Evolutionary conservation across 2,329 filamentous ascomycete genomes (phyloP), one percentile per base, ranked within the genome.

Genomic region (Ascochyta pisi): DNA sequence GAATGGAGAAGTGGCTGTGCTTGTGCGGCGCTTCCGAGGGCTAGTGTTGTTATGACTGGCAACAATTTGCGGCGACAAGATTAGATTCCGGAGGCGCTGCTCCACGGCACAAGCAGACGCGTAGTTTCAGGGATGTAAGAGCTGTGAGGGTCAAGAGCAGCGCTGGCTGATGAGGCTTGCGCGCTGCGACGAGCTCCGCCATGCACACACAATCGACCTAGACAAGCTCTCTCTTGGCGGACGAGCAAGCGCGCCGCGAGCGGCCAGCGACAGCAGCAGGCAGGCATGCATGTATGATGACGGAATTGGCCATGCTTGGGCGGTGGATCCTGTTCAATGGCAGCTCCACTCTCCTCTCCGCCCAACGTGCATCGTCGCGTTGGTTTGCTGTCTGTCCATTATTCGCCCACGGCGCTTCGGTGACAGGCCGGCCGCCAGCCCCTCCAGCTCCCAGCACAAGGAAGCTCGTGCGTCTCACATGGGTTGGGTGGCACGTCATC

Each of bases 1-100:
- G 47, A 61, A 63, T 49, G 58, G 51, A 63, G 66, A 60, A 65
- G 63, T 63, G 57, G 56, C 52, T 57, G 48, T 51, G 54, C 48
- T 22, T 38, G 52, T 59, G 62, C 65, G 62, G 63, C 64, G 69
- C 64, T 45, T 60, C 62, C 62, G 58, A 57, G 56, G 55, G 55
- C 53, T 58, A 63, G 54, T 49, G 56, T 54, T 33, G 61, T 60
- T 51, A 61, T 61, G 62, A 52, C 61, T 42, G 58, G 64, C 62
- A 63, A 50, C 31, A 49, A 42, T 40, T 42, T 42, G 24, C 38
- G 54, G 43, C 54, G 50, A 39, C 58, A 42, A 51, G 34, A 37
- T 41, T 34, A 42, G 51, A 10, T 8, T 10, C 12, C 12, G 27
- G 27, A 58, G 57, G 59, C 59, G 57, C 56, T 58, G 64, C 58